Percentiles rank a stretch among this genome's conserved stretches.
Evolutionary conservation across 208 protist genomes (phyloP).

Genomic region (Leishmania guyanensis): DNA sequence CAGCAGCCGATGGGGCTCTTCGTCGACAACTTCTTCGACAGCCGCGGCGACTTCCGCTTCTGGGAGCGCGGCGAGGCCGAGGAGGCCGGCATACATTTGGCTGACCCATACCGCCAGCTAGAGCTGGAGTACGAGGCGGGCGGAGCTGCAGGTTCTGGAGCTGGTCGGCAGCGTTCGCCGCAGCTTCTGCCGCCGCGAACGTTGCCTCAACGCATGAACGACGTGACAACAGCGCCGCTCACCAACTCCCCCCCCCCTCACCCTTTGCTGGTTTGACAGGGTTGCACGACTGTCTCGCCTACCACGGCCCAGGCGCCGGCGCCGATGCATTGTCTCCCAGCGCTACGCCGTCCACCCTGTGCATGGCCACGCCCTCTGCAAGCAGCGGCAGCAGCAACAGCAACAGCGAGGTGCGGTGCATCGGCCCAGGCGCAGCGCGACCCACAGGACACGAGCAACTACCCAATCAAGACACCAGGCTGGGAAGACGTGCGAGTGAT

Average conservation of each 20-base stretch:
- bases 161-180: not conserved
- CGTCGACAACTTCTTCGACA: conserved; percentile 47
- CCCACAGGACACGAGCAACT: conserved; percentile 19
- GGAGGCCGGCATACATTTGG: conserved; percentile 24
- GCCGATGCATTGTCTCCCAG: too few species aligned
- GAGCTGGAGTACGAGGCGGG: not conserved
- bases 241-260: not conserved
- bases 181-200: too few species aligned
- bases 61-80: conserved; percentile 36
- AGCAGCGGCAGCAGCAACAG: too few species aligned
- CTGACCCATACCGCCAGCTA: not conserved
- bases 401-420: too few species aligned
- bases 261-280: too few species aligned
- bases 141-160: too few species aligned
- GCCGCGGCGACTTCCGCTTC: conserved; percentile 42
- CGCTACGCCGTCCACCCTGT: too few species aligned
- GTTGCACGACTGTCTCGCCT: too few species aligned
- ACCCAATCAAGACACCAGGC: conserved; percentile 32
- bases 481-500: conserved; percentile 42
- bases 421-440: not conserved
- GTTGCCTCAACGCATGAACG: not conserved
- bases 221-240: too few species aligned
- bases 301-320: too few species aligned
- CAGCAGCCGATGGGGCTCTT: conserved; percentile 44
- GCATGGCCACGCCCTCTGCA: too few species aligned